A percentile compares a stretch with the other conserved stretches of the same genome.
Evolutionary conservation across 2,329 filamentous ascomycete species (phyloP).

Genomic region (Exutisphaerella laricina): DNA sequence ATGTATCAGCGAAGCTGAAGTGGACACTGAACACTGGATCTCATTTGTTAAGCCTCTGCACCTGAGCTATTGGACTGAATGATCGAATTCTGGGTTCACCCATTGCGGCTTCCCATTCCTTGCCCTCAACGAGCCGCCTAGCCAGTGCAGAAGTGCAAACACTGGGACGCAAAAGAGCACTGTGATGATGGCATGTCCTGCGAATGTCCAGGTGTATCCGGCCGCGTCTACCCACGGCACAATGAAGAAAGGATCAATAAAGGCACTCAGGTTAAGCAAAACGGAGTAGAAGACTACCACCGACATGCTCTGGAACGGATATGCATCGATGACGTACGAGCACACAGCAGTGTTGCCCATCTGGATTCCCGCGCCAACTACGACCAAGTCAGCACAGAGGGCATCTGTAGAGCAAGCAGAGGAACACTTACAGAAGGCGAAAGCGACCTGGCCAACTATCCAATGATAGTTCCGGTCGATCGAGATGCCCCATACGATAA

Average conservation of each 20-base stretch:
- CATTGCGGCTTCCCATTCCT: conserved; percentile 12
- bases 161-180: conserved; percentile 15
- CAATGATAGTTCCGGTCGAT: conserved; percentile 18
- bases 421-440: conserved; percentile 15
- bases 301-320: conserved; percentile 19
- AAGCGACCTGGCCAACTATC: conserved; percentile 19
- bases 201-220: conserved; percentile 18
- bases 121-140: conserved; percentile 11
- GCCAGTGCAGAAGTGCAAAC: conserved; percentile 14
- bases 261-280: conserved; percentile 16
- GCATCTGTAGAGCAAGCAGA: too few relatives aligned
- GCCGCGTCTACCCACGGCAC: conserved; percentile 15
- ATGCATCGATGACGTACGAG: conserved; percentile 17
- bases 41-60: too few relatives aligned
- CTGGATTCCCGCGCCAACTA: conserved; percentile 18
- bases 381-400: conserved; percentile 6
- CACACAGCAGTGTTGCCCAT: conserved; percentile 19
- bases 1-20: conserved; percentile 3
- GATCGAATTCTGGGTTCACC: conserved; percentile 18
- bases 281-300: conserved; percentile 19
- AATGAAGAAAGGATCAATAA: conserved; percentile 20
- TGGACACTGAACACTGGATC: too few relatives aligned
- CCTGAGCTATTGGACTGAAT: too few relatives aligned
- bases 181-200: conserved; percentile 17
- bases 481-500: conserved; percentile 16